Evolutionary conservation across 2,329 filamentous ascomycete genomes (phyloP).

Genomic region (Aspergillus sp.): DNA sequence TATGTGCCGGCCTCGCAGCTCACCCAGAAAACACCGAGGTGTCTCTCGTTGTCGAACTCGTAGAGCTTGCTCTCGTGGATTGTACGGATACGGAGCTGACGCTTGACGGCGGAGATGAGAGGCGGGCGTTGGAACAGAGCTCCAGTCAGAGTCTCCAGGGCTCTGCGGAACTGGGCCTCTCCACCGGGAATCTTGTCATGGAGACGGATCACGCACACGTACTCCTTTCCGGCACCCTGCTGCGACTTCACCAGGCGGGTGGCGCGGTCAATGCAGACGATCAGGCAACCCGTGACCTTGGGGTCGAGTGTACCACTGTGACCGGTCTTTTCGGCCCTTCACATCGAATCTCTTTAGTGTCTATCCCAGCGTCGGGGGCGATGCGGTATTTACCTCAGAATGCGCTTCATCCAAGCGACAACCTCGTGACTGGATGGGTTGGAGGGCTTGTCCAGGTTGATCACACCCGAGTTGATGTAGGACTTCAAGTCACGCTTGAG

Average conservation of each 20-base stretch:
- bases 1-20: slow-evolving; percentile 98
- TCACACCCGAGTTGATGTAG: slow-evolving; percentile 95
- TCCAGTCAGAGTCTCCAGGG: slow-evolving; percentile 92
- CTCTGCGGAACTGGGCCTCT: slow-evolving; percentile 86
- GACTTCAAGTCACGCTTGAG: slow-evolving; percentile 93
- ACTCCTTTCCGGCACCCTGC: slow-evolving; percentile 98
- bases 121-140: slow-evolving; percentile 96
- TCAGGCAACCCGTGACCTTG: slow-evolving; percentile 94
- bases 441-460: slow-evolving; percentile 96
- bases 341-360: slow-evolving; percentile 19
- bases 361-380: not conserved
- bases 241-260: slow-evolving; percentile 98
- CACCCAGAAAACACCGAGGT: slow-evolving; percentile 98
- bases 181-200: slow-evolving; percentile 95
- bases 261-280: slow-evolving; percentile 93
- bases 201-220: slow-evolving; percentile 90
- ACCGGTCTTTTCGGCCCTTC: slow-evolving; percentile 87
- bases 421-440: slow-evolving; percentile 99
- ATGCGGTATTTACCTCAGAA: slow-evolving; percentile 65
- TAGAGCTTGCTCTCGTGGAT: slow-evolving; percentile 95
- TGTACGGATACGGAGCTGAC: slow-evolving; percentile 95
- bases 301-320: slow-evolving; percentile 98
- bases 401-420: slow-evolving; percentile 98
- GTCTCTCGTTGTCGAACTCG: slow-evolving; percentile 97
- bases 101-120: slow-evolving; percentile 97